Evolutionary conservation across 2,329 filamentous ascomycete species (phyloP).

Genomic region (Aureobasidium leucospermi): DNA sequence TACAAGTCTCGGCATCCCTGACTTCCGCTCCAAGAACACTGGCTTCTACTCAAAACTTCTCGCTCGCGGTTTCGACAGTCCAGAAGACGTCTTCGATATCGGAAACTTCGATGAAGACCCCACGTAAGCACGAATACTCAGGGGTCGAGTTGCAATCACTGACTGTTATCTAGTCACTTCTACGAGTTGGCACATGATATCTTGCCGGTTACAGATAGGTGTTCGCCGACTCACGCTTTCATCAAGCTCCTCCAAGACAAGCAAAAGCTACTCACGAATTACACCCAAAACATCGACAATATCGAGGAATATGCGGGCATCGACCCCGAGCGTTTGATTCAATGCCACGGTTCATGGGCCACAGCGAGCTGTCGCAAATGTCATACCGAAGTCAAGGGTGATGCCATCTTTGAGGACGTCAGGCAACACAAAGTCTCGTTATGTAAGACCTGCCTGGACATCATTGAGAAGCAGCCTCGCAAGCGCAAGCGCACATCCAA

Average conservation of each 20-base stretch:
- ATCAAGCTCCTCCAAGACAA: constrained; percentile 82
- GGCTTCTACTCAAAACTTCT: constrained; percentile 83
- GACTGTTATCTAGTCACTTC: constrained; percentile 53
- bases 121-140: constrained; percentile 25
- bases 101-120: constrained; percentile 79
- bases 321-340: constrained; percentile 70
- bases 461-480: constrained; percentile 31
- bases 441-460: constrained; percentile 63
- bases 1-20: constrained; percentile 91
- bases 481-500: constrained; percentile 42
- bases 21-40: constrained; percentile 89
- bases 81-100: constrained; percentile 94
- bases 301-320: constrained; percentile 83
- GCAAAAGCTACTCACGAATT: constrained; percentile 87
- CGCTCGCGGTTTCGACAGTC: constrained; percentile 70
- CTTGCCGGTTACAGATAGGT: constrained; percentile 64
- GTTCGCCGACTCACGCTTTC: constrained; percentile 89
- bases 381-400: constrained; percentile 63
- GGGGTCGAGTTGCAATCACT: background rate
- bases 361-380: constrained; percentile 86
- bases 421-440: constrained; percentile 66
- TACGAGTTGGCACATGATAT: constrained; percentile 90
- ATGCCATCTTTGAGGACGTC: constrained; percentile 73
- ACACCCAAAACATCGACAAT: constrained; percentile 98
- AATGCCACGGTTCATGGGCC: constrained; percentile 95